These are phyloP conservation scores for Pythium utonaiense DNA, from an alignment of 352 stramenopile species.

Conservation along the genomic window DNA sequence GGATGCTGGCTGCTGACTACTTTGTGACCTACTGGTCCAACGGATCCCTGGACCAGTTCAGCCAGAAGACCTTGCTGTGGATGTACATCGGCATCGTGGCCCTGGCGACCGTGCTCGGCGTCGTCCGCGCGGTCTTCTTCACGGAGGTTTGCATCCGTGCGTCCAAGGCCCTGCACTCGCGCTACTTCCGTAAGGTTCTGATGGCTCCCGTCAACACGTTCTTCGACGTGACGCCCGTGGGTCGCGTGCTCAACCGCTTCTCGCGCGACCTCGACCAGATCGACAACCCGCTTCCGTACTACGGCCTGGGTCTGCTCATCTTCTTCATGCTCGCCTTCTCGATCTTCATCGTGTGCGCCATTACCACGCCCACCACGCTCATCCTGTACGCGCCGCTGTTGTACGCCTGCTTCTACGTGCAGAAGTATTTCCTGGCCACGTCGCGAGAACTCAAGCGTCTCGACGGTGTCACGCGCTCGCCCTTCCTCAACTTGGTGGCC, in stretches of 20 bases:
- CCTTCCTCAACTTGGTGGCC: slow-evolving; percentile 88
- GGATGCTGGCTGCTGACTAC: slow-evolving; percentile 46
- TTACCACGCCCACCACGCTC: slow-evolving; percentile 43
- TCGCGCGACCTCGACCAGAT: slow-evolving; percentile 44
- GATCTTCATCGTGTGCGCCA: slow-evolving; percentile 33
- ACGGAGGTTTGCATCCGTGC: slow-evolving; percentile 48
- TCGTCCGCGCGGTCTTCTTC: slow-evolving; percentile 41
- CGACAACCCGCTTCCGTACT: slow-evolving; percentile 50
- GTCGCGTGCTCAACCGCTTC: slow-evolving; percentile 32
- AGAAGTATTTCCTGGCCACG: slow-evolving; percentile 74
- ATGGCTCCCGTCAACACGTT: slow-evolving; percentile 30
- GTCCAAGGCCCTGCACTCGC: slow-evolving; percentile 38
- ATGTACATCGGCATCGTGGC: slow-evolving; percentile 41
- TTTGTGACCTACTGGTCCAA: slow-evolving; percentile 53
- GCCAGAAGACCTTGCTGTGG: slow-evolving; percentile 29
- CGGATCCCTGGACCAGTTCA: slow-evolving; percentile 23
- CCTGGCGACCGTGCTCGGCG: slow-evolving; percentile 25
- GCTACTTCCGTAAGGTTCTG: slow-evolving; percentile 39
- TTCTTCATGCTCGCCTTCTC: slow-evolving; percentile 26
- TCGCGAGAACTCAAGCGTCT: slow-evolving; percentile 90
- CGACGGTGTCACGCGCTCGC: slow-evolving; percentile 79
- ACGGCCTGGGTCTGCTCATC: slow-evolving; percentile 40
- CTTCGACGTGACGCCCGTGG: slow-evolving; percentile 37
- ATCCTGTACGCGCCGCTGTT: slow-evolving; percentile 45
- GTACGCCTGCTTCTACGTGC: slow-evolving; percentile 35